Base-by-base conservation (phyloP, 306 rosid species). In the Rubus parviflorus region DNA sequence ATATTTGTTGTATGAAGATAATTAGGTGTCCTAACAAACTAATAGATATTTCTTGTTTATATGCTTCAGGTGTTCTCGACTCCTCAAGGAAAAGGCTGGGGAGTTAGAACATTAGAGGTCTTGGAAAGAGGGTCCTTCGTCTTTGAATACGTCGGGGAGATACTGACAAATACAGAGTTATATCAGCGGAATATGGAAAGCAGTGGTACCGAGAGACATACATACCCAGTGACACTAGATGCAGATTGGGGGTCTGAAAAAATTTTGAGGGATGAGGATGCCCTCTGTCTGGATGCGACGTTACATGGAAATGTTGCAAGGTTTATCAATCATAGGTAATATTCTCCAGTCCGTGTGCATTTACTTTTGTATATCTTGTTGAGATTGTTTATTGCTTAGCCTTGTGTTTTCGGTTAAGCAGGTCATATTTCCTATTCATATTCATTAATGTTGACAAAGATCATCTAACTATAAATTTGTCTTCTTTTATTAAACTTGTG, bases 191-290 rank as follows among this genome's bases (percentile, higher is more conserved):
- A 51, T 76, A 3, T 79, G 82, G 71, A 77, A 62, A 75, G 73
- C 17, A 66, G 75, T 16, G 81, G 85, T 78, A 82, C 83, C 37
- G 97, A 83, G 52, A 89, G 89, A 56, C 97, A 94, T 81, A 94
- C 98, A 14, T 94, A 94, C 74, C 98, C 97, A 15, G 97, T 94
- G 73, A 84, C 88, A 67, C 91, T 94, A 51, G 98, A 94, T 85
- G 98, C 92, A 52, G 97, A 94, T 61, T 94, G 98, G 98, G 93
- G 95, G 22, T 90, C 97, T 2, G 98, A 94, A 83, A 78, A 76
- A 68, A 75, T 80, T 68, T 75, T 94, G 65, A 78, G 65, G 80
- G 98, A 94, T 80, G 98, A 94, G 51, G 97, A 94, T 51, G 96
- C 97, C 35, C 87, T 94, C 23, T 94, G 98, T 85, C 85, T 94